phyloP scores from a whole-genome alignment of 495 filamentous ascomycete genomes.

The Penicillium parvum region DNA sequence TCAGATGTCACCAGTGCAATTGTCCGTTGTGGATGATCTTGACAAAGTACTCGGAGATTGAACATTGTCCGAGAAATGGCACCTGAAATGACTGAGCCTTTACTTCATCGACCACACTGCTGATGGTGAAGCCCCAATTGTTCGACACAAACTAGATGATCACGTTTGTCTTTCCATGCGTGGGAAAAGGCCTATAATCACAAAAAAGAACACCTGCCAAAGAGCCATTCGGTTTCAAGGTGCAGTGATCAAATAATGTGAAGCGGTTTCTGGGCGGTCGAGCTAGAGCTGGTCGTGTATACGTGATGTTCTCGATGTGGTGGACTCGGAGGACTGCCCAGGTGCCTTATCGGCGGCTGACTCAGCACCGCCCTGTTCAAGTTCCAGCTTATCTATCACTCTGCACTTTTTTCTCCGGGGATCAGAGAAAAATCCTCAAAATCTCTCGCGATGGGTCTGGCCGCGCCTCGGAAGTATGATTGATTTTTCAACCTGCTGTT shows the following conservation, averaged over 20 bases:
- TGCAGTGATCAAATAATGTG: background rate
- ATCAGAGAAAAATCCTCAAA: background rate
- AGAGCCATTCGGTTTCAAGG: background rate
- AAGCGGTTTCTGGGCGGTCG: background rate
- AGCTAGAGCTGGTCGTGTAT: background rate
- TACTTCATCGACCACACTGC: background rate
- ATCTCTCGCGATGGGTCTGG: constrained; percentile 60
- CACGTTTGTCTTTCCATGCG: constrained; percentile 1
- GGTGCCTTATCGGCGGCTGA: constrained; percentile 10
- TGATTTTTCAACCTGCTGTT: background rate
- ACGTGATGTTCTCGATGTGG: background rate
- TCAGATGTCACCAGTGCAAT: constrained; percentile 76
- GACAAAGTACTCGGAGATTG: constrained; percentile 37
- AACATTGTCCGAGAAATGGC: constrained; percentile 28
- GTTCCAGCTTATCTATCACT: constrained; percentile 4
- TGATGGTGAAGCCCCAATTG: constrained; percentile 7
- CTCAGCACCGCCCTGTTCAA: constrained; percentile 8
- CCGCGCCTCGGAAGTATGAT: constrained; percentile 68
- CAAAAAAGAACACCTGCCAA: background rate
- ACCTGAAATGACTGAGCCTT: background rate
- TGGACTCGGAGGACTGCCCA: constrained; percentile 1
- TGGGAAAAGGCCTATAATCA: background rate
- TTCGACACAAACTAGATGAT: background rate
- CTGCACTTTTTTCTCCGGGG: constrained; percentile 1
- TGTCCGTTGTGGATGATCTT: constrained; percentile 74